Conservation (phyloP, 805 yeast species). For the Zygosaccharomyces gambellarensis region DNA sequence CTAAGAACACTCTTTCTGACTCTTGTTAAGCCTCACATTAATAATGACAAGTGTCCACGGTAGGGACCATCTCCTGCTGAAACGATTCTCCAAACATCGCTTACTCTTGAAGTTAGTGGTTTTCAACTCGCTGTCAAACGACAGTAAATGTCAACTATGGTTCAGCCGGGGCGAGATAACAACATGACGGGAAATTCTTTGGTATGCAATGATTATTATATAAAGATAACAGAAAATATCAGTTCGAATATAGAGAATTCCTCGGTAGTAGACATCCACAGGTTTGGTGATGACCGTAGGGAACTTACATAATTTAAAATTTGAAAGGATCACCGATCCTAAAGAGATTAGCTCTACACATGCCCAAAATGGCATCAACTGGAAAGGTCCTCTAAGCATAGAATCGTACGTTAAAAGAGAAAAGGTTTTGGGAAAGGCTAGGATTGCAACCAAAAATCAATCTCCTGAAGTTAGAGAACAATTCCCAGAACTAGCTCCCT, state of each 20-base stretch:
- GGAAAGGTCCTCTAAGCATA: constrained; percentile 34
- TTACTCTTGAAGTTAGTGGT: constrained; percentile 10
- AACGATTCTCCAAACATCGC: constrained; percentile 2
- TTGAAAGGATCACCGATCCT: constrained; percentile 28
- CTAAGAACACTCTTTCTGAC: not conserved
- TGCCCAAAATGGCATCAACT: constrained; percentile 30
- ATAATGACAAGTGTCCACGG: not conserved
- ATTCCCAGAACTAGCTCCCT: constrained; percentile 18
- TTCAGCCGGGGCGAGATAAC: not conserved
- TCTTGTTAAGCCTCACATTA: not conserved
- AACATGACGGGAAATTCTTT: not conserved
- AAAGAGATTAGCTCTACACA: constrained; percentile 37
- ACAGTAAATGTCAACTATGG: not conserved
- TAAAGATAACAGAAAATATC: not conserved
- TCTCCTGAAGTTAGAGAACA: constrained; percentile 11
- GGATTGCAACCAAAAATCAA: constrained; percentile 22
- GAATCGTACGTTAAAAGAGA: constrained; percentile 40
- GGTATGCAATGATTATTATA: not conserved
- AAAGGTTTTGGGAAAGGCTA: constrained; percentile 29
- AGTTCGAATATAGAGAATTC: not conserved
- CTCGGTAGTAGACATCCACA: not conserved
- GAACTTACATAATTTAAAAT: constrained; percentile 7
- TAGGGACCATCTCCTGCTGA: not conserved
- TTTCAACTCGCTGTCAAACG: not conserved
- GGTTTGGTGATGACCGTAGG: constrained; percentile 7